phyloP scores from a whole-genome alignment of 345 rosid species.

The Excoecaria cochinchinensis region DNA sequence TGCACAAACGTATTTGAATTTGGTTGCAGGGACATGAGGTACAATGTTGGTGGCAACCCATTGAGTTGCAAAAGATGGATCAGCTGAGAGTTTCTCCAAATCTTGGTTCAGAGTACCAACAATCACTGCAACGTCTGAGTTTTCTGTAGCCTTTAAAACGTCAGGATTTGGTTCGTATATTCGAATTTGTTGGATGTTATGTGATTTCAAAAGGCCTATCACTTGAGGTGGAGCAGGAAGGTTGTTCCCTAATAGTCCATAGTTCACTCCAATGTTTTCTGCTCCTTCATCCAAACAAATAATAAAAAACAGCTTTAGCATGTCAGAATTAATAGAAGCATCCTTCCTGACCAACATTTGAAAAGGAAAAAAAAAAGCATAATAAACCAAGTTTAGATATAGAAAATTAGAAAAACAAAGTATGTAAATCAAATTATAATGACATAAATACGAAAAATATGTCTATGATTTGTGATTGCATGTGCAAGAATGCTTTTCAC shows the following conservation, averaged over 20 bases:
- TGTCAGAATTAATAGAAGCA: too few species aligned
- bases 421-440: neutral
- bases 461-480: neutral
- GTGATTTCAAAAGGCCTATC: neutral
- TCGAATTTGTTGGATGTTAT: neutral
- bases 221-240: conserved; percentile 1
- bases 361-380: too few species aligned
- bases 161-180: conserved; percentile 2
- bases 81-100: neutral
- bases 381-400: neutral
- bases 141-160: neutral
- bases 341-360: too few species aligned
- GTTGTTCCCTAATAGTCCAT: conserved; percentile 1
- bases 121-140: neutral
- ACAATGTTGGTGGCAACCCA: conserved; percentile 1
- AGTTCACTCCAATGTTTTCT: neutral
- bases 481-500: neutral
- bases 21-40: neutral
- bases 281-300: neutral
- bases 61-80: conserved; percentile 3
- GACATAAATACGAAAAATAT: neutral
- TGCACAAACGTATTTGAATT: neutral
- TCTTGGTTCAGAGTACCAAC: neutral
- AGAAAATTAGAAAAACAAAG: neutral
- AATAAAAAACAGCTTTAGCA: too few species aligned